Evolutionary conservation across 148 eudicot genomes (phyloP), one percentile per base, ranked within the genome.

Genomic region (Spergularia marina): DNA sequence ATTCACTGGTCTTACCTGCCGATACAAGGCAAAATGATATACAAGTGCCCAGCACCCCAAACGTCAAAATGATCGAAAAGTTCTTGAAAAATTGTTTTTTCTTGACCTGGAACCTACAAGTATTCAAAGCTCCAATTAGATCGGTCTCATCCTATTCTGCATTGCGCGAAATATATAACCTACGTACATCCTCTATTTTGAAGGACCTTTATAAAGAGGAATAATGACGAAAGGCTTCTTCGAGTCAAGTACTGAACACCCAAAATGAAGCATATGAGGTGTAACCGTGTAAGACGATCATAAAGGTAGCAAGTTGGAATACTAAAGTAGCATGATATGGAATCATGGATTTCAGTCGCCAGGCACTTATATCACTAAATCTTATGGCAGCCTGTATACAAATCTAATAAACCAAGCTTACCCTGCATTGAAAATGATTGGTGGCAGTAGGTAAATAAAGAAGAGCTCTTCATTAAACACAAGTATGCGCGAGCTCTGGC

Each of bases 341-440:
- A 65, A 49, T 57, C 13, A 52, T 16, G 20, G 39, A 65, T 57
- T 57, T 58, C 20, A 65, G 65, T 56, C 71, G 15, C 65, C 14
- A 62, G 53, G 56, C 18, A 44, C 44, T 62, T 12, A 11, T 12
- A 21, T 9, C 18, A 18, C 11, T 13, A 63, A 63, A 23, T 41
- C 68, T 17, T 30, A 20, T 44, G 49, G 8, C 49, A 44, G 5
- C 10, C 10, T 44, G 49, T 44, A 9, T 44, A 44, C 66, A 76
- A 21, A 67, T 17, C 11, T 12, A 51, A 20, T 41, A 74, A 18
- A 36, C 53, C 49, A 49, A 64, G 68, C 86, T 80, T 84, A 95
- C 99, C 99, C 99, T 41, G 99, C 99, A 85, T 95, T 95, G 76
- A 95, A 95, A 23, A 95, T 95, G 80, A 95, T 95, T 11, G 98